A percentile compares a stretch with the other conserved stretches of the same genome.
phyloP scores from a whole-genome alignment of 495 filamentous ascomycete species.

The Neurospora tetrasperma region DNA sequence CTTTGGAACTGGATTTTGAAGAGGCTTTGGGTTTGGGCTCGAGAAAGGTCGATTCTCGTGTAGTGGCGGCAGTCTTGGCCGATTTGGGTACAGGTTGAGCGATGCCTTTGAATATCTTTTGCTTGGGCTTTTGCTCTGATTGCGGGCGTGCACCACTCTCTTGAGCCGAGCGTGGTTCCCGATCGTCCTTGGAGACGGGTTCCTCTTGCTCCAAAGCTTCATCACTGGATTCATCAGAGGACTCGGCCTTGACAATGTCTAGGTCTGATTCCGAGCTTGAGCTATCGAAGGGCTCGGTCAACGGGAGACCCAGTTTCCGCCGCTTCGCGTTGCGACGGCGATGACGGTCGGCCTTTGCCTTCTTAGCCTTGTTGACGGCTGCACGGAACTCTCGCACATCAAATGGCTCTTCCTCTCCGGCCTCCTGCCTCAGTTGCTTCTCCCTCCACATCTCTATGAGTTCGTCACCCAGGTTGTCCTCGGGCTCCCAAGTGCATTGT shows the following conservation, averaged over 20 bases:
- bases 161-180: background rate
- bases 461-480: conserved; percentile 38
- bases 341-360: conserved; percentile 33
- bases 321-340: conserved; percentile 38
- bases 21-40: background rate
- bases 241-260: background rate
- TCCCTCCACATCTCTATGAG: conserved; percentile 44
- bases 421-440: conserved; percentile 35
- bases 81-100: conserved; percentile 1
- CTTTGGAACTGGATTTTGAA: background rate
- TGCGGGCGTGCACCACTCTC: background rate
- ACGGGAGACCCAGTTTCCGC: conserved; percentile 23
- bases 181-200: background rate
- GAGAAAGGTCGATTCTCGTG: background rate
- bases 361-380: conserved; percentile 13
- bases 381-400: conserved; percentile 38
- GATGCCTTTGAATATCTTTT: conserved; percentile 3
- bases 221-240: background rate
- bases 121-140: background rate
- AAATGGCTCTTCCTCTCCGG: conserved; percentile 34
- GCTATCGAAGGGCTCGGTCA: conserved; percentile 11
- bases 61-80: background rate
- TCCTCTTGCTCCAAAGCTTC: conserved; percentile 4
- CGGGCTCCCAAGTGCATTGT: conserved; percentile 55
- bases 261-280: background rate